These are phyloP conservation scores for Anthracocystis panici-leucophaei DNA, from an alignment of 1,284 basidiomycete genomes.

Conservation along the genomic window DNA sequence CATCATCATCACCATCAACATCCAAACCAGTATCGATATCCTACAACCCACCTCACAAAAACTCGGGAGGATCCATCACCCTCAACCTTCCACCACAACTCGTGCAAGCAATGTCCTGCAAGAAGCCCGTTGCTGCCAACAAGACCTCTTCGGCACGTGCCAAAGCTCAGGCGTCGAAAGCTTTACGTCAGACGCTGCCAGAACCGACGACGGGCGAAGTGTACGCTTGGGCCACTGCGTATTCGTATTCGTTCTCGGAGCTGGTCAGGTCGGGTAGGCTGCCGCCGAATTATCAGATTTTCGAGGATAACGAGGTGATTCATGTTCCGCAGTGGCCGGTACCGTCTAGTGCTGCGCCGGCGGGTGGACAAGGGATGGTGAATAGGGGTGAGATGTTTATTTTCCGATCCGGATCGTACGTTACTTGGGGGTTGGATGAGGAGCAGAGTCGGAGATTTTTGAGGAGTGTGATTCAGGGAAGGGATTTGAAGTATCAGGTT, in stretches of 20 bases:
- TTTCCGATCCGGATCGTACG: constrained; percentile 64
- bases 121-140: constrained; percentile 21
- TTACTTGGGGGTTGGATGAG: constrained; percentile 65
- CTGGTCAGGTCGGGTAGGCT: constrained; percentile 53
- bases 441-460: constrained; percentile 59
- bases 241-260: constrained; percentile 60
- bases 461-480: constrained; percentile 53
- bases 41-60: constrained; percentile 42
- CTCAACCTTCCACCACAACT: constrained; percentile 47
- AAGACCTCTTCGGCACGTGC: constrained; percentile 49
- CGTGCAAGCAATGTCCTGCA: constrained; percentile 46
- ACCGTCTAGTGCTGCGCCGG: not conserved
- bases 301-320: constrained; percentile 66
- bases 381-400: constrained; percentile 63
- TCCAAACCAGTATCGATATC: constrained; percentile 45
- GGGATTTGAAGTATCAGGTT: constrained; percentile 36
- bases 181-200: constrained; percentile 38
- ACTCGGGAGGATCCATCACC: constrained; percentile 40
- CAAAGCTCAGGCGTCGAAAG: constrained; percentile 48
- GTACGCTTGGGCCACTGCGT: constrained; percentile 63
- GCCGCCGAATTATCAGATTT: constrained; percentile 54
- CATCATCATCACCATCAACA: constrained; percentile 7
- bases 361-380: not conserved
- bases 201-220: constrained; percentile 55
- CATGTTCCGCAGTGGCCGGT: constrained; percentile 64